These are phyloP conservation scores for Hypoxylon sp. DNA, from an alignment of 2,329 filamentous ascomycete species.

Conservation along the genomic window DNA sequence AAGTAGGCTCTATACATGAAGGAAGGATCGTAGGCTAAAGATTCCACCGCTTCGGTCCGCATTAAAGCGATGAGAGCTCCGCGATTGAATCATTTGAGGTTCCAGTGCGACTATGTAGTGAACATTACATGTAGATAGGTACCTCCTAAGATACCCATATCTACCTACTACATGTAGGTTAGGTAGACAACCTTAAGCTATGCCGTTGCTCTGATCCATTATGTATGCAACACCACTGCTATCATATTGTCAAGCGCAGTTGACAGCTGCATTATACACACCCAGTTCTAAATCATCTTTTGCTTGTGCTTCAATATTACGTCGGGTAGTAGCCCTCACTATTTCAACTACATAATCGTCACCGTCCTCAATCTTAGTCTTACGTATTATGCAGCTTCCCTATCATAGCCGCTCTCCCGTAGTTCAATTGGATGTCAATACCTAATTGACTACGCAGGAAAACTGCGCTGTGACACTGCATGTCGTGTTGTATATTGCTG, in stretches of 20 bases:
- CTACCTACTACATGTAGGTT: too few relatives aligned
- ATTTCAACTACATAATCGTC: not conserved
- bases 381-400: not conserved
- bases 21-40: conserved; percentile 10
- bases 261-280: too few relatives aligned
- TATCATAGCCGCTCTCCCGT: not conserved
- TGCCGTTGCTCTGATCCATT: too few relatives aligned
- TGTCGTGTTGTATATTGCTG: not conserved
- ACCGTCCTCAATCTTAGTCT: not conserved
- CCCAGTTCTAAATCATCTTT: too few relatives aligned
- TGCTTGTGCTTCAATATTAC: not conserved
- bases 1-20: conserved; percentile 18
- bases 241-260: not conserved
- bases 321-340: not conserved
- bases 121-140: not conserved
- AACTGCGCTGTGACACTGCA: not conserved
- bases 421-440: not conserved
- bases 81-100: not conserved
- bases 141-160: not conserved
- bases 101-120: not conserved
- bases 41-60: conserved; percentile 47
- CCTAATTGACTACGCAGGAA: not conserved
- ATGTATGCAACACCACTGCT: not conserved
- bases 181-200: too few relatives aligned
- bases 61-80: conserved; percentile 45